These are phyloP conservation scores for Cystobasidiaceae sp. DNA, from an alignment of 1,284 basidiomycete species.

Conservation along the genomic window DNA sequence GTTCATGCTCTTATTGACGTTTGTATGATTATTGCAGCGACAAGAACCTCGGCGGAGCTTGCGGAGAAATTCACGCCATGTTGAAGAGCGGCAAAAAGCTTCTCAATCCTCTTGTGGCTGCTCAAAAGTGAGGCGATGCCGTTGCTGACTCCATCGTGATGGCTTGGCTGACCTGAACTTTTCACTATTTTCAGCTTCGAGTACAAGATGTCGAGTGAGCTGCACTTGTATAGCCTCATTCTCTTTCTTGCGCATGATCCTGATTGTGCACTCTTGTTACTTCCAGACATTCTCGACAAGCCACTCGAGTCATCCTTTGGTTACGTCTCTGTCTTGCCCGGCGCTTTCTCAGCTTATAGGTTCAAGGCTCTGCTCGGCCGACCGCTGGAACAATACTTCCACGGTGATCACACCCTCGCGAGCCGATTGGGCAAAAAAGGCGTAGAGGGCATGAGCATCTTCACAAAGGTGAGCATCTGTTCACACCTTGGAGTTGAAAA, in stretches of 20 bases:
- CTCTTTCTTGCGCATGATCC: not conserved
- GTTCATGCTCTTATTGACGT: too few species aligned
- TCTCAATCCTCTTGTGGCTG: slow-evolving; percentile 85
- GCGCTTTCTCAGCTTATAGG: slow-evolving; percentile 93
- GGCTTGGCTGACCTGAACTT: not conserved
- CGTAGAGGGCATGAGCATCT: slow-evolving; percentile 96
- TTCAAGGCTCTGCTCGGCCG: slow-evolving; percentile 85
- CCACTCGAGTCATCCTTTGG: slow-evolving; percentile 92
- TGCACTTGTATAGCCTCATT: not conserved
- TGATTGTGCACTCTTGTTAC: slow-evolving; percentile 52
- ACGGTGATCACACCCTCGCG: slow-evolving; percentile 85
- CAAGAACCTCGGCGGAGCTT: slow-evolving; percentile 81
- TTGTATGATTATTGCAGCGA: slow-evolving; percentile 48
- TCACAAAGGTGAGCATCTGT: slow-evolving; percentile 57
- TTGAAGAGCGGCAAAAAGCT: slow-evolving; percentile 86
- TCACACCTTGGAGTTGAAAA: slow-evolving; percentile 55
- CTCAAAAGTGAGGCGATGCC: slow-evolving; percentile 60
- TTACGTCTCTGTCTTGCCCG: slow-evolving; percentile 83
- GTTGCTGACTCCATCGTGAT: not conserved
- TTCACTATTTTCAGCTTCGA: slow-evolving; percentile 60
- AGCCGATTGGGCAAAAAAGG: slow-evolving; percentile 89
- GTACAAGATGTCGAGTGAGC: slow-evolving; percentile 57
- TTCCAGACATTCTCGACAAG: slow-evolving; percentile 84
- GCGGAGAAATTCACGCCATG: slow-evolving; percentile 93
- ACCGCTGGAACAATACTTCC: slow-evolving; percentile 95